A percentile compares a stretch with the other conserved stretches of the same genome.
phyloP scores from a whole-genome alignment of 2,329 filamentous ascomycete species.

The Colletotrichum simmondsii region DNA sequence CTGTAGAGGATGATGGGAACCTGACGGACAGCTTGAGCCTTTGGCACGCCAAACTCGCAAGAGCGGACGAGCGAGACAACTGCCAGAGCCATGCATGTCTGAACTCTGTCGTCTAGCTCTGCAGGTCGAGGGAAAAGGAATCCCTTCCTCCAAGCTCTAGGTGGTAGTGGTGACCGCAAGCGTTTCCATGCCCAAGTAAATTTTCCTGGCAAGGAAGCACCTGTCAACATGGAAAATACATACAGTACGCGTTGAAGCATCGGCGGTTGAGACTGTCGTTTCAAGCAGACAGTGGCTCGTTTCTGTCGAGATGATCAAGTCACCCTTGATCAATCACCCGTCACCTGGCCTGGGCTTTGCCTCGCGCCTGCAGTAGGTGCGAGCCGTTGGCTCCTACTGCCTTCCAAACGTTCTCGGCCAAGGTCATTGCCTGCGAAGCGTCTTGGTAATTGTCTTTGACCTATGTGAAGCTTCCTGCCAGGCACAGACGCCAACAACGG shows the following conservation, averaged over 20 bases:
- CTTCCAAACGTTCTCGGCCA: not conserved
- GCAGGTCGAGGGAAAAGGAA: not conserved
- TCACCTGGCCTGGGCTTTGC: constrained; percentile 16
- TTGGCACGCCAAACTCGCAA: not conserved
- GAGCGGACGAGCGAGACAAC: constrained; percentile 1
- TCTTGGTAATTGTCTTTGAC: not conserved
- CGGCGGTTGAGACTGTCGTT: constrained; percentile 25
- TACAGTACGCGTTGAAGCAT: not conserved
- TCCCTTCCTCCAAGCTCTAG: not conserved
- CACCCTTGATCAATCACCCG: not conserved
- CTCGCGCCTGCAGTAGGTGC: constrained; percentile 2
- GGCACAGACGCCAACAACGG: not conserved
- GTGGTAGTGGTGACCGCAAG: too few relatives aligned
- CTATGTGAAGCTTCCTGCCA: not conserved
- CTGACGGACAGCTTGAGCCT: not conserved
- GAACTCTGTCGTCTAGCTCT: not conserved
- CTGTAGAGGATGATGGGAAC: constrained; percentile 12
- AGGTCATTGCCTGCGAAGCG: not conserved
- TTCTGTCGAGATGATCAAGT: constrained; percentile 23
- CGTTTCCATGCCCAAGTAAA: not conserved
- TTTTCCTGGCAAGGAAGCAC: not conserved
- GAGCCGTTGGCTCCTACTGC: constrained; percentile 20
- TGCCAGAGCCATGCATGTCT: not conserved
- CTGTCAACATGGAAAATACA: not conserved
- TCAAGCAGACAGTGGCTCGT: constrained; percentile 26